A percentile compares a stretch with the other conserved stretches of the same genome.
Evolutionary conservation across 495 filamentous ascomycete species (phyloP).

Genomic region (Penicillium goetzii): DNA sequence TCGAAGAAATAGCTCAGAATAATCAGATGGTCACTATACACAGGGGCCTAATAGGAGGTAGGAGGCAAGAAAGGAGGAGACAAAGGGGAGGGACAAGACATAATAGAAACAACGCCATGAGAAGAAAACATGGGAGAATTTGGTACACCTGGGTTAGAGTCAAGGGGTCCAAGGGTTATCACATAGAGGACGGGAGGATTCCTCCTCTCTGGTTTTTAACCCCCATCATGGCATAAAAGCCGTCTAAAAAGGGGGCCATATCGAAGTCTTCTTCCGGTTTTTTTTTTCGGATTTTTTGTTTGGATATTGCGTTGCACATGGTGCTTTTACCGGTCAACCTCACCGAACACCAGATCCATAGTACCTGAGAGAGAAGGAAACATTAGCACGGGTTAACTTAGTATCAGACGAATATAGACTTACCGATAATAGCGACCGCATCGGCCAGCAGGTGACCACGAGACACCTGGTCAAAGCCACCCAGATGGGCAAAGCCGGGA

Average conservation of each 20-base stretch:
- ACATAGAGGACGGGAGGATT: conserved; percentile 22
- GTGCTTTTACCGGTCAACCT: conserved; percentile 63
- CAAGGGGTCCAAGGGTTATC: conserved; percentile 29
- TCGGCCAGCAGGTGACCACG: conserved; percentile 94
- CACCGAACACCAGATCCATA: conserved; percentile 85
- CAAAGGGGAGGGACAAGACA: conserved; percentile 34
- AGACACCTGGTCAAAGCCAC: conserved; percentile 89
- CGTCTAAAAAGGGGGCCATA: conserved; percentile 32
- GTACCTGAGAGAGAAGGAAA: conserved; percentile 50
- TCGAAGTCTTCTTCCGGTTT: conserved; percentile 29
- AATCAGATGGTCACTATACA: conserved; percentile 41
- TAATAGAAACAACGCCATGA: conserved; percentile 42
- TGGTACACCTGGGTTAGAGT: conserved; percentile 34
- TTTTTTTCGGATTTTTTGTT: conserved; percentile 30
- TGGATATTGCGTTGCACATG: conserved; percentile 26
- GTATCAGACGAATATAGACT: conserved; percentile 12
- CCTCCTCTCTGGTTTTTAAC: conserved; percentile 24
- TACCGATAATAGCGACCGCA: conserved; percentile 92
- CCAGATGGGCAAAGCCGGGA: conserved; percentile 94
- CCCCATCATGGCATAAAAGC: conserved; percentile 23
- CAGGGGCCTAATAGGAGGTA: conserved; percentile 36
- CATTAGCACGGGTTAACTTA: conserved; percentile 17
- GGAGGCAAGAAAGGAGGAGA: conserved; percentile 29
- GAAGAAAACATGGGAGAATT: conserved; percentile 36
- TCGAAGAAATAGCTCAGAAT: conserved; percentile 24